phyloP scores from a whole-genome alignment of 495 filamentous ascomycete species.

The Pyrenula aspistea region DNA sequence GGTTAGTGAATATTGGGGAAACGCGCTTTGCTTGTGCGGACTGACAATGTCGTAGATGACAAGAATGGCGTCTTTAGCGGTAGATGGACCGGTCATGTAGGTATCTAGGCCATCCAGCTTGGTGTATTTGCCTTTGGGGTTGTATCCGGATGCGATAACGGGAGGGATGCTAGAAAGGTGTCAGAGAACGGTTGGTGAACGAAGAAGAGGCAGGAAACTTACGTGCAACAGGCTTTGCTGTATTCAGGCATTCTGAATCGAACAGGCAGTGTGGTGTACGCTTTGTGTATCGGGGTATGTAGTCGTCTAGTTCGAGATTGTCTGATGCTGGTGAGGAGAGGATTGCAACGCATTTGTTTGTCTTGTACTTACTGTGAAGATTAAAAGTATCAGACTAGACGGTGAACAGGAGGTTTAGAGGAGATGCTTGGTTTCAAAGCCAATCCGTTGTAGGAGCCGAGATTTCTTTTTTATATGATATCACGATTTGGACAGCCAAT shows the following conservation, averaged over 20 bases:
- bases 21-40: too few species aligned
- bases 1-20: background rate
- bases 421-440: too few species aligned
- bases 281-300: background rate
- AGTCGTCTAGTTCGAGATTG: background rate
- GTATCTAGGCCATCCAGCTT: slow-evolving; percentile 49
- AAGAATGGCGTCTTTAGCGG: slow-evolving; percentile 39
- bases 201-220: background rate
- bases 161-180: slow-evolving; percentile 32
- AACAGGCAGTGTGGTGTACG: background rate
- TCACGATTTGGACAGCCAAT: background rate
- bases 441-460: background rate
- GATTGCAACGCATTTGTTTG: background rate
- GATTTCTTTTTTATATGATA: background rate
- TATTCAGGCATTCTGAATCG: background rate
- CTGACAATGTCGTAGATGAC: slow-evolving; percentile 25
- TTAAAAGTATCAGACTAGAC: background rate
- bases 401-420: too few species aligned
- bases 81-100: slow-evolving; percentile 41
- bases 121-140: slow-evolving; percentile 48
- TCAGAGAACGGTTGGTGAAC: background rate
- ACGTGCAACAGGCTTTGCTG: slow-evolving; percentile 1
- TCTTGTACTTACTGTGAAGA: background rate
- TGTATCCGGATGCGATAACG: slow-evolving; percentile 42
- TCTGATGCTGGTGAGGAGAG: background rate